These are phyloP conservation scores for Salvia splendens DNA, from an alignment of 257 asterid genomes.

Conservation along the genomic window DNA sequence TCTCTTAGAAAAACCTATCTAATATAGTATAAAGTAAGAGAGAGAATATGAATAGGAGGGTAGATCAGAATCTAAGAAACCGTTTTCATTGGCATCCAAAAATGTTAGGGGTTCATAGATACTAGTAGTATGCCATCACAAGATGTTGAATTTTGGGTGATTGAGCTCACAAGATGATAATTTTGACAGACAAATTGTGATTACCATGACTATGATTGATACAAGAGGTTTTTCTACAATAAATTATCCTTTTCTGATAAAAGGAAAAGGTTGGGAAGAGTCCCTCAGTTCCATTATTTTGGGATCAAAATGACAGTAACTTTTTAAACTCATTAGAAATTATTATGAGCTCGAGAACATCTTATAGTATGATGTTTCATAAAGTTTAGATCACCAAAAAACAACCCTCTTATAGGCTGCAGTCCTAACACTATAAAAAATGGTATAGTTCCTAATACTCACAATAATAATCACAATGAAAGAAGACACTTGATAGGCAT, in stretches of 20 bases:
- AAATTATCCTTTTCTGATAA: no score
- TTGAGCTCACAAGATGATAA: no score
- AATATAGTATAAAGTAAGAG: not conserved
- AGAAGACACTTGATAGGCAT: not conserved
- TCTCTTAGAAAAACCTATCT: not conserved
- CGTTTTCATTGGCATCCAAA: not conserved
- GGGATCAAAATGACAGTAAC: not conserved
- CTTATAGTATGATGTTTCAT: not conserved
- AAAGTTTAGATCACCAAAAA: not conserved
- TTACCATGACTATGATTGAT: no score
- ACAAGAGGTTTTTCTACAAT: no score
- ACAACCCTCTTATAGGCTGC: not conserved
- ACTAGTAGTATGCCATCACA: not conserved
- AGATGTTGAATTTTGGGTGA: not conserved
- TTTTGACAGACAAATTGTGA: no score
- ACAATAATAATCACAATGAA: not conserved
- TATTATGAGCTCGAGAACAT: not conserved
- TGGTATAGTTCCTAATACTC: not conserved
- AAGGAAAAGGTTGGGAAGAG: no score
- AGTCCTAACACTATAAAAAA: constrained; percentile 2
- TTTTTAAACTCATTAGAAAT: not conserved
- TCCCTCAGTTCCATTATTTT: not conserved
- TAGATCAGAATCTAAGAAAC: not conserved
- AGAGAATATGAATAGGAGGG: not conserved
- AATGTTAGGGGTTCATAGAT: not conserved